Conservation (phyloP, 495 filamentous ascomycete species). For the Penicillium alfredii region DNA sequence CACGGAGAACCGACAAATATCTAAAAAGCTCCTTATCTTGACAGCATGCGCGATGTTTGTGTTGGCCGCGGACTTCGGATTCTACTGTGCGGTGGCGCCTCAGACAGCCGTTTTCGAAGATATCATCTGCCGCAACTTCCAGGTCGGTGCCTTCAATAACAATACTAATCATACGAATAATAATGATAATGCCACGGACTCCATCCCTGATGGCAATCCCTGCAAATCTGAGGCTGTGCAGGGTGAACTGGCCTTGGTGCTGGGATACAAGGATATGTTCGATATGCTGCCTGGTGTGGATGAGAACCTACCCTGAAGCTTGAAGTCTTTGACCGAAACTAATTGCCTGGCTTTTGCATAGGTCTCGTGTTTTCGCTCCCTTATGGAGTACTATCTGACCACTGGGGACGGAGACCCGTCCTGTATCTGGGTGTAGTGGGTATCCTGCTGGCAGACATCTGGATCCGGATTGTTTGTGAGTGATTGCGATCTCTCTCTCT, state of each 20-base stretch:
- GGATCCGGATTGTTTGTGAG: constrained; percentile 17
- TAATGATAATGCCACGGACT: no score
- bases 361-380: constrained; percentile 30
- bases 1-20: no score
- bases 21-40: background rate
- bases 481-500: no score
- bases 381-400: constrained; percentile 33
- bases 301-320: no score
- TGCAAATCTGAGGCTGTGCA: constrained; percentile 42
- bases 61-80: constrained; percentile 23
- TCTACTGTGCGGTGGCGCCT: constrained; percentile 24
- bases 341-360: constrained; percentile 3
- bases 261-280: constrained; percentile 36
- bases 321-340: background rate
- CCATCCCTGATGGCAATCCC: constrained; percentile 5
- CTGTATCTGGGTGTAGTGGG: constrained; percentile 30
- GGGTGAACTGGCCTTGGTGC: constrained; percentile 37
- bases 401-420: constrained; percentile 42
- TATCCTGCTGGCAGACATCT: constrained; percentile 25
- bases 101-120: constrained; percentile 34
- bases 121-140: constrained; percentile 37
- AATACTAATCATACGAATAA: no score
- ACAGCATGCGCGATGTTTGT: constrained; percentile 8
- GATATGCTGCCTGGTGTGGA: constrained; percentile 32
- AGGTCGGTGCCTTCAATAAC: constrained; percentile 8